Evolutionary conservation across 306 rosid species (phyloP), one percentile per base, ranked within the genome.

Genomic region (Castanea mollissima): DNA sequence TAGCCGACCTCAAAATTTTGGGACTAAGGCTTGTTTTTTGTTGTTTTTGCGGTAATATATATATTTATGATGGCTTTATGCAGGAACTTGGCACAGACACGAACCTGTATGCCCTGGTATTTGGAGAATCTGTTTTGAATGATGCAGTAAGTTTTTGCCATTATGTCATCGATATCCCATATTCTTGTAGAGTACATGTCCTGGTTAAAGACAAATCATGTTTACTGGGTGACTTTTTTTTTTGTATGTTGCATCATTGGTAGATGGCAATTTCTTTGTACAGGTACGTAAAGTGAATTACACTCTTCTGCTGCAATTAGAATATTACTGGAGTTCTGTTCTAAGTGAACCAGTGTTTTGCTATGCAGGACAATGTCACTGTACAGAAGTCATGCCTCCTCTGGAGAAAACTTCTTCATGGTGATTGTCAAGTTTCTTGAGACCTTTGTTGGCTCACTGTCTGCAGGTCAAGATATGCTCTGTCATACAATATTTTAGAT

Each of bases 221-320:
- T 74, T 38, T 68, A 76, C 64, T 75, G 41, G 70, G 54, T 81
- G 64, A 81, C 76, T 41, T 62, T 76, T 54, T 27, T 29, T 68
- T 59, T 32, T 25, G 56, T 62, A 6, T 59, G 12, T 90, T 74
- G 84, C 73, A 56, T 83, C 52, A 76, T 82, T 56, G 76, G 81
- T 77, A 95, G 99, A 95, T 95, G 94, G 99, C 99, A 77, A 95
- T 95, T 85, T 95, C 99, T 79, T 82, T 95, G 87, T 95, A 95
- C 91, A 95, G 98, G 99, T 95, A 89, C 54, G 78, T 73, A 75
- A 78, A 79, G 75, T 63, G 62, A 54, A 78, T 20, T 62, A 12
- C 67, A 13, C 63, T 69, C 78, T 34, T 72, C 55, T 51, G 20
- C 63, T 68, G 58, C 67, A 63, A 74, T 56, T 74, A 31, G 19